A percentile compares a stretch with the other conserved stretches of the same genome.
Conservation (phyloP, 2,329 filamentous ascomycete genomes). For the Chaetomium globosum region DNA sequence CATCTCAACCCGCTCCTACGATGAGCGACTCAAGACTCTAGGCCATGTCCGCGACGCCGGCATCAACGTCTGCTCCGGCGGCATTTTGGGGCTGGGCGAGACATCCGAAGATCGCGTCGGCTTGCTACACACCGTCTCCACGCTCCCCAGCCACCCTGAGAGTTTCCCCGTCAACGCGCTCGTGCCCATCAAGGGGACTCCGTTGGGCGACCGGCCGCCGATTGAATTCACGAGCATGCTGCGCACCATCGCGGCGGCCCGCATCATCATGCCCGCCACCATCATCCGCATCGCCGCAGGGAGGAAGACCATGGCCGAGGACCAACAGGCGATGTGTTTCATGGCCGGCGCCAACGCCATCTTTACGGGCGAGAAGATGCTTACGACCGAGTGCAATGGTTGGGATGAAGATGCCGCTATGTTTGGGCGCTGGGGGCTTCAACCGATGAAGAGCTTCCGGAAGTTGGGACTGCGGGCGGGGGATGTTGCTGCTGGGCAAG, state of each 20-base stretch:
- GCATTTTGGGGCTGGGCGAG: slow-evolving; percentile 85
- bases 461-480: slow-evolving; percentile 11
- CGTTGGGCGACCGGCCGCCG: slow-evolving; percentile 72
- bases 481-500: slow-evolving; percentile 5
- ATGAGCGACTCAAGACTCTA: slow-evolving; percentile 81
- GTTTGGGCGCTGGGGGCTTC: slow-evolving; percentile 80
- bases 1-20: slow-evolving; percentile 83
- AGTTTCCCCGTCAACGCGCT: slow-evolving; percentile 90
- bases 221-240: slow-evolving; percentile 78
- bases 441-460: slow-evolving; percentile 67
- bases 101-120: slow-evolving; percentile 77
- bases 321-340: slow-evolving; percentile 87
- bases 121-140: slow-evolving; percentile 79
- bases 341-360: slow-evolving; percentile 92
- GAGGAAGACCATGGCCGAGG: slow-evolving; percentile 79
- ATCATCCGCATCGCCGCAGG: slow-evolving; percentile 88
- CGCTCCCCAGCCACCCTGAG: slow-evolving; percentile 79
- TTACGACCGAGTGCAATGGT: slow-evolving; percentile 87
- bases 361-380: slow-evolving; percentile 93
- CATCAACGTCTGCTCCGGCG: slow-evolving; percentile 87
- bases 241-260: slow-evolving; percentile 79
- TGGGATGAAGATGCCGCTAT: slow-evolving; percentile 87
- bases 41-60: slow-evolving; percentile 80
- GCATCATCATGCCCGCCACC: slow-evolving; percentile 79
- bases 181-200: slow-evolving; percentile 88